These are phyloP conservation scores for Punica granatum DNA, from an alignment of 345 rosid genomes.

Conservation along the genomic window DNA sequence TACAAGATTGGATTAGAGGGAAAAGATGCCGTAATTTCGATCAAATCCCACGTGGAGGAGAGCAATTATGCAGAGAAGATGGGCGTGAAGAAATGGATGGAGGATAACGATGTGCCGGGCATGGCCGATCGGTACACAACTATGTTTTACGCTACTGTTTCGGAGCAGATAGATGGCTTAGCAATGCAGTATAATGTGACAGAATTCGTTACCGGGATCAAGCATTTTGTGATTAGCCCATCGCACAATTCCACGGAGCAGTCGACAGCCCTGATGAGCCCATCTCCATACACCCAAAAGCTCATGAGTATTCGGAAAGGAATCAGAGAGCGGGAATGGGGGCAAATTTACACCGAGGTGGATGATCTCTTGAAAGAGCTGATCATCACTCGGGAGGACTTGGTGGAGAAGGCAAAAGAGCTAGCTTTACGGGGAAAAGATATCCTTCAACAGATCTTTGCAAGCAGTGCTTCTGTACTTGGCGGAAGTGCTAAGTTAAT, in stretches of 20 bases:
- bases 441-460: conserved; percentile 57
- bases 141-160: conserved; percentile 29
- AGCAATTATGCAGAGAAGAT: conserved; percentile 82
- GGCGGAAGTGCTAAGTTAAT: conserved; percentile 66
- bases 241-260: conserved; percentile 36
- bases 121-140: conserved; percentile 75
- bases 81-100: conserved; percentile 88
- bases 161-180: conserved; percentile 1
- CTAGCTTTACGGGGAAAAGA: conserved; percentile 75
- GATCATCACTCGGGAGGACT: conserved; percentile 69
- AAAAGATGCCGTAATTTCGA: conserved; percentile 69
- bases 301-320: conserved; percentile 55
- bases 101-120: conserved; percentile 85
- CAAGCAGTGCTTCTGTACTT: conserved; percentile 69
- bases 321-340: conserved; percentile 59
- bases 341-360: conserved; percentile 63
- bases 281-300: conserved; percentile 68
- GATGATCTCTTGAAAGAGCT: conserved; percentile 69
- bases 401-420: conserved; percentile 77
- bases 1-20: conserved; percentile 94
- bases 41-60: conserved; percentile 78
- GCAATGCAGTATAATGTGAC: conserved; percentile 44
- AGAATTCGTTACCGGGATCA: conserved; percentile 79
- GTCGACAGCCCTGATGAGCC: conserved; percentile 43
- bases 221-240: conserved; percentile 65